Evolutionary conservation across 1,284 basidiomycete genomes (phyloP), one percentile per base, ranked within the genome.

Genomic region (Moniliophthora roreri): DNA sequence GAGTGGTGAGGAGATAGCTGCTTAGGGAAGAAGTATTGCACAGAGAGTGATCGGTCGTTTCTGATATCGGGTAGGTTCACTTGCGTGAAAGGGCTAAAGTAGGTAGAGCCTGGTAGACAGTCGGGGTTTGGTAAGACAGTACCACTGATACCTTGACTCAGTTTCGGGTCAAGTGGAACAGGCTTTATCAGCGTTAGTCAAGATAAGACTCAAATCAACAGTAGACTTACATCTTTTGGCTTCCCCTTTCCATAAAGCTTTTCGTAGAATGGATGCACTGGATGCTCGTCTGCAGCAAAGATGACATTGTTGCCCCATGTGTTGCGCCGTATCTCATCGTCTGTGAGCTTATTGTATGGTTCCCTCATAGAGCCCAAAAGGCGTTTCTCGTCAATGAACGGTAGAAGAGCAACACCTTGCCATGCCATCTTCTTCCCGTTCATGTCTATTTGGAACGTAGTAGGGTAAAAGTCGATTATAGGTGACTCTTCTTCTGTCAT

Each of bases 381-480:
- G 16, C 95, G 83, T 56, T 81, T 82, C 68, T 90, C 82, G 66
- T 99, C 93, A 60, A 99, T 99, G 74, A 99, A 99, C 0, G 97
- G 95, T 20, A 99, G 75, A 2, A 99, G 77, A 0, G 95, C 95
- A 44, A 99, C 94, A 53, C 97, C 97, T 71, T 99, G 97, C 97
- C 97, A 99, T 1, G 91, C 81, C 95, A 99, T 98, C 73, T 93
- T 94, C 74, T 99, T 99, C 58, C 97, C 97, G 66, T 99, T 99
- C 97, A 99, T 99, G 70, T 99, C 97, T 64, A 99, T 90, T 62
- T 95, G 84, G 69, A 99, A 99, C 16, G 89, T 85, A 4, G 79
- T 65, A 0, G 97, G 97, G 70, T 98, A 98, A 74, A 98, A 99
- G 67, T 99, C 97, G 59, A 94, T 85, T 68, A 98, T 98, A 2